Evolutionary conservation across 495 filamentous ascomycete species (phyloP).

Genomic region (Amphirosellinia nigrospora): DNA sequence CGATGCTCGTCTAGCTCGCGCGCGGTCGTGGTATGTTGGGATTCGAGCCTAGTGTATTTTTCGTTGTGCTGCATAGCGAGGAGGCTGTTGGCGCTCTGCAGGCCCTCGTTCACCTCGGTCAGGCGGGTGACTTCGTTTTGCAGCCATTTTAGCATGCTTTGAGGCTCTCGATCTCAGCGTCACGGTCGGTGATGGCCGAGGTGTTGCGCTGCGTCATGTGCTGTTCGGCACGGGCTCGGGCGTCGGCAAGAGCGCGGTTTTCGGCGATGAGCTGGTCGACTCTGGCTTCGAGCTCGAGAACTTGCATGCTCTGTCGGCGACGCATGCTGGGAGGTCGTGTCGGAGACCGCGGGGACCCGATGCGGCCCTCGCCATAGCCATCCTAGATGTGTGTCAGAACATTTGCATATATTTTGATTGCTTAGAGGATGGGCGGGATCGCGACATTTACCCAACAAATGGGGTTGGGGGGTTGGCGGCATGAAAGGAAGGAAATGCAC

Average conservation of each 20-base stretch:
- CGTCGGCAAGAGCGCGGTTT: slow-evolving; percentile 76
- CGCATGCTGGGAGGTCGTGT: slow-evolving; percentile 95
- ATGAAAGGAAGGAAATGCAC: too few relatives aligned
- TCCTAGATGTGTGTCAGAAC: slow-evolving; percentile 61
- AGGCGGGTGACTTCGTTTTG: slow-evolving; percentile 78
- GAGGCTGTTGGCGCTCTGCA: slow-evolving; percentile 72
- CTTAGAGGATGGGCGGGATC: too few relatives aligned
- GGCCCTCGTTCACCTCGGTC: slow-evolving; percentile 72
- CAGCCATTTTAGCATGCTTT: slow-evolving; percentile 74
- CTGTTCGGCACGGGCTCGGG: slow-evolving; percentile 69
- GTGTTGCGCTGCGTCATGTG: slow-evolving; percentile 47
- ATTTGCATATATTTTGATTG: too few relatives aligned
- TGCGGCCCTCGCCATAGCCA: slow-evolving; percentile 91
- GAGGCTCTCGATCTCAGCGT: slow-evolving; percentile 82
- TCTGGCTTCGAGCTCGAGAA: slow-evolving; percentile 77
- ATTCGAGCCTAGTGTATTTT: slow-evolving; percentile 64
- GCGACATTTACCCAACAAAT: too few relatives aligned
- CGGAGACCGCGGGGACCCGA: slow-evolving; percentile 85
- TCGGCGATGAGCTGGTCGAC: slow-evolving; percentile 83
- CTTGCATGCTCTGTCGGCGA: slow-evolving; percentile 94
- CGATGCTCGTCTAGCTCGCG: slow-evolving; percentile 70
- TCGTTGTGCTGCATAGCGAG: slow-evolving; percentile 71
- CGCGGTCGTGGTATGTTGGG: slow-evolving; percentile 57
- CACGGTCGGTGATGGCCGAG: slow-evolving; percentile 64
- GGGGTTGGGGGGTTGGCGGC: too few relatives aligned